A percentile compares a stretch with the other conserved stretches of the same genome.
These are phyloP conservation scores for Talaromyces verruculosus DNA, from an alignment of 2,329 filamentous ascomycete species.

Conservation along the genomic window DNA sequence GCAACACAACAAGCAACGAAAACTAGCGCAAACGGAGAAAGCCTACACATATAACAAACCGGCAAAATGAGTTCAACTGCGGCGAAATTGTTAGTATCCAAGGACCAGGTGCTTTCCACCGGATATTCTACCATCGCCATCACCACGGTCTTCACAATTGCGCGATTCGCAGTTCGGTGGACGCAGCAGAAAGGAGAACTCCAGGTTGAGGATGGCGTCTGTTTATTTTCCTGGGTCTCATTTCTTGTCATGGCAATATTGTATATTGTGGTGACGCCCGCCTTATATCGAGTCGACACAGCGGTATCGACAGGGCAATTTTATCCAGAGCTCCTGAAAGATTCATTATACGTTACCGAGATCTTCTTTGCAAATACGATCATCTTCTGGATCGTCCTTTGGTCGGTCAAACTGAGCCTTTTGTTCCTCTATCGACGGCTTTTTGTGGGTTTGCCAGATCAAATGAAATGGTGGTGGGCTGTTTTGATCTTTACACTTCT, in stretches of 20 bases:
- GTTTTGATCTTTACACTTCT: conserved; percentile 36
- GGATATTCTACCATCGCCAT: conserved; percentile 26
- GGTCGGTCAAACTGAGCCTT: conserved; percentile 44
- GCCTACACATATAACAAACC: not conserved
- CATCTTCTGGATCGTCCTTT: conserved; percentile 42
- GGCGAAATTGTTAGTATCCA: conserved; percentile 11
- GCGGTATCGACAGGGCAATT: conserved; percentile 25
- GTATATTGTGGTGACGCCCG: conserved; percentile 39
- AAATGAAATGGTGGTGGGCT: conserved; percentile 40
- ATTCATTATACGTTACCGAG: conserved; percentile 34
- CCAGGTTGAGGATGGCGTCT: conserved; percentile 21
- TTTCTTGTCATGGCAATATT: conserved; percentile 33
- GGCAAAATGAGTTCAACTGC: conserved; percentile 19
- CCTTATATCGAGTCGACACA: conserved; percentile 34
- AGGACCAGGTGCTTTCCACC: conserved; percentile 21
- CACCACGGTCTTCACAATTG: conserved; percentile 23
- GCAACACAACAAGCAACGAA: not conserved
- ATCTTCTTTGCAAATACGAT: conserved; percentile 43
- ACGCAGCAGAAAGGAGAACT: conserved; percentile 14
- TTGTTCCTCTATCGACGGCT: conserved; percentile 43
- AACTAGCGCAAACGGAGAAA: not conserved
- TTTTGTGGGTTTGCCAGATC: conserved; percentile 34
- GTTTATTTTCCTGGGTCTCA: conserved; percentile 24
- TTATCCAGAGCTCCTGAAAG: conserved; percentile 34
- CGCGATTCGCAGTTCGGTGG: conserved; percentile 20